Evolutionary conservation across 1,139 yeast genomes (phyloP).

Genomic region (Saccharomyces uvarum): DNA sequence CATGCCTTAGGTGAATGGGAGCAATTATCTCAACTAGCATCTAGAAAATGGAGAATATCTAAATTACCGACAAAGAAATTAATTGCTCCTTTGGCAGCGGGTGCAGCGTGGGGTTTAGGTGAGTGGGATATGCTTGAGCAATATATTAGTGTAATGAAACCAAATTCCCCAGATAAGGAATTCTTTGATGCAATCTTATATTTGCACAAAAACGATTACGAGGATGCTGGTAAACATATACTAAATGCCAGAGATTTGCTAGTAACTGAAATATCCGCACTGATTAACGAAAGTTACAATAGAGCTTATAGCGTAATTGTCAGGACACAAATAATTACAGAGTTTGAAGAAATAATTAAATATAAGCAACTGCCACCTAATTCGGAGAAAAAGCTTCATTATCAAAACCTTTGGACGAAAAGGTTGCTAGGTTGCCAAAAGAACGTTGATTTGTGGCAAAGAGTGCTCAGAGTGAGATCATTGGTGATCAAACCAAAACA

Average conservation of each 20-base stretch:
- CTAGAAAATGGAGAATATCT: conserved; percentile 74
- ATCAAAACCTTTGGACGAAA: conserved; percentile 91
- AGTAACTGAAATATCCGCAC: conserved; percentile 88
- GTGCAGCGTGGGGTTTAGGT: conserved; percentile 97
- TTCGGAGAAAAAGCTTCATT: conserved; percentile 66
- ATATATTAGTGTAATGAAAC: conserved; percentile 82
- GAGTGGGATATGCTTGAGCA: conserved; percentile 97
- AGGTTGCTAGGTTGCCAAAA: conserved; percentile 89
- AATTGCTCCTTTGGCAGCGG: conserved; percentile 96
- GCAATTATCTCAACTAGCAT: conserved; percentile 76
- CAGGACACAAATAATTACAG: conserved; percentile 94
- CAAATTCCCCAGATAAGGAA: conserved; percentile 89
- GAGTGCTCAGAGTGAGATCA: conserved; percentile 88
- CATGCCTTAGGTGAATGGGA: conserved; percentile 99
- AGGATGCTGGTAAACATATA: conserved; percentile 73
- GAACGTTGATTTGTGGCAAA: conserved; percentile 96
- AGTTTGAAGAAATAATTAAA: conserved; percentile 85
- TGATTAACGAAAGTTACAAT: conserved; percentile 91
- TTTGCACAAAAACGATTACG: conserved; percentile 79
- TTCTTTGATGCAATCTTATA: conserved; percentile 87
- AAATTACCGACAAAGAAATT: conserved; percentile 65
- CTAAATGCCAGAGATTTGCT: conserved; percentile 78
- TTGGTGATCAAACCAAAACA: conserved; percentile 93
- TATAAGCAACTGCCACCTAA: conserved; percentile 81
- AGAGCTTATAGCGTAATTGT: conserved; percentile 97